phyloP scores from a whole-genome alignment of 1,284 basidiomycete genomes.

The Cryptococcus floricola region DNA sequence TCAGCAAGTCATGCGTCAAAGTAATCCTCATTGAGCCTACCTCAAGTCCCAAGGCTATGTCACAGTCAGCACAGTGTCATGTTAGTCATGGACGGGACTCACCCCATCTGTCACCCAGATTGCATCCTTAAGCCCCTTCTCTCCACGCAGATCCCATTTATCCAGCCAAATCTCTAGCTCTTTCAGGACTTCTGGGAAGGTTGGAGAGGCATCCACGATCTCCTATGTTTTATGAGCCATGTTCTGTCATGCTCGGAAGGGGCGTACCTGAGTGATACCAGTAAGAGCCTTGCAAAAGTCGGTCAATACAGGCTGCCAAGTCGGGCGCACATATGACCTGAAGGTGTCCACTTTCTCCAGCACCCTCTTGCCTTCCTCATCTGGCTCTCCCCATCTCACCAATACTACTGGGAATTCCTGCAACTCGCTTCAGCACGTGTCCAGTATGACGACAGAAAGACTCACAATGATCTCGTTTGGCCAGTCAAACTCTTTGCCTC shows the following conservation, averaged over 20 bases:
- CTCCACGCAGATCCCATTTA: conserved; percentile 47
- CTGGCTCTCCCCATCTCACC: conserved; percentile 67
- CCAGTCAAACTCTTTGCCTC: conserved; percentile 61
- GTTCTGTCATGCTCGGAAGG: background rate
- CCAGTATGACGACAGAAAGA: conserved; percentile 15
- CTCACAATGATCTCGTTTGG: conserved; percentile 91
- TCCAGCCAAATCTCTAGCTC: conserved; percentile 65
- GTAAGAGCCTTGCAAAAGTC: conserved; percentile 82
- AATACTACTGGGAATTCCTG: conserved; percentile 61
- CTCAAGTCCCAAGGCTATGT: conserved; percentile 44
- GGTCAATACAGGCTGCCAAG: conserved; percentile 75
- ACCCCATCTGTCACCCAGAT: conserved; percentile 56
- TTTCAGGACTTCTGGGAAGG: conserved; percentile 66
- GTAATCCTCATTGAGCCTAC: conserved; percentile 19
- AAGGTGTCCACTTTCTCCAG: conserved; percentile 59
- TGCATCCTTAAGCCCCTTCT: conserved; percentile 39
- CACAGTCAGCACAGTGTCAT: conserved; percentile 6
- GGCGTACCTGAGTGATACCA: conserved; percentile 77
- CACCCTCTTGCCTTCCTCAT: conserved; percentile 11
- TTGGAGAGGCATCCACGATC: conserved; percentile 73
- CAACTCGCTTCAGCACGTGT: conserved; percentile 5
- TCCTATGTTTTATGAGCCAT: conserved; percentile 51
- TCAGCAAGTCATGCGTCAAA: too few relatives aligned
- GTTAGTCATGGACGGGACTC: conserved; percentile 10
- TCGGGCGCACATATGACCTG: conserved; percentile 80